Evolutionary conservation across 495 filamentous ascomycete species (phyloP).

Genomic region (Aspergillus biplanus): DNA sequence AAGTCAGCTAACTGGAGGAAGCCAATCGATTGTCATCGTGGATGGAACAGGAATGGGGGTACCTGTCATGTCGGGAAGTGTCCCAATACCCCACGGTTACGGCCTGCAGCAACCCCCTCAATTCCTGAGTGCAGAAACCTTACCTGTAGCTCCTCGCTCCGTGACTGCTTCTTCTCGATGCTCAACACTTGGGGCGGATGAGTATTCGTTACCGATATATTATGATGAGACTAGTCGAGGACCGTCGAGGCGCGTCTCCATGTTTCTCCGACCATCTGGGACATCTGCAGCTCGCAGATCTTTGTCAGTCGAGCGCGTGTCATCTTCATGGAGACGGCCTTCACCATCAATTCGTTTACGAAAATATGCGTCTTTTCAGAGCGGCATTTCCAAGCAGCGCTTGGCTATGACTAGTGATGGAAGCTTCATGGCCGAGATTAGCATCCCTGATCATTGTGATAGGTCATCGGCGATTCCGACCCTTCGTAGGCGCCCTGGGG

Average conservation of each 20-base stretch:
- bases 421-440: constrained; percentile 51
- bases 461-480: constrained; percentile 49
- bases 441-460: constrained; percentile 41
- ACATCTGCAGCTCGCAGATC: constrained; percentile 34
- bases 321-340: constrained; percentile 30
- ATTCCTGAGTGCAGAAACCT: constrained; percentile 21
- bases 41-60: constrained; percentile 57
- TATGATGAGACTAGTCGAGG: constrained; percentile 33
- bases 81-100: constrained; percentile 17
- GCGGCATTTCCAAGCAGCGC: constrained; percentile 63
- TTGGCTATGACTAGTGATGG: constrained; percentile 64
- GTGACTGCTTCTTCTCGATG: constrained; percentile 27
- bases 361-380: constrained; percentile 74
- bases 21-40: constrained; percentile 86
- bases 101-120: constrained; percentile 20
- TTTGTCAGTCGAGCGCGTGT: constrained; percentile 36
- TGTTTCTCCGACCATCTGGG: constrained; percentile 25
- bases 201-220: constrained; percentile 39
- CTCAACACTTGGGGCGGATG: constrained; percentile 33
- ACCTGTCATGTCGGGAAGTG: constrained; percentile 42
- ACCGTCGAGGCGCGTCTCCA: constrained; percentile 19
- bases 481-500: constrained; percentile 84
- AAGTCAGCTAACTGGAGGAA: constrained; percentile 73
- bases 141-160: constrained; percentile 22
- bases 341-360: constrained; percentile 51